Evolutionary conservation across 257 asterid species (phyloP), one percentile per base, ranked within the genome.

Genomic region (Primulina eburnea): DNA sequence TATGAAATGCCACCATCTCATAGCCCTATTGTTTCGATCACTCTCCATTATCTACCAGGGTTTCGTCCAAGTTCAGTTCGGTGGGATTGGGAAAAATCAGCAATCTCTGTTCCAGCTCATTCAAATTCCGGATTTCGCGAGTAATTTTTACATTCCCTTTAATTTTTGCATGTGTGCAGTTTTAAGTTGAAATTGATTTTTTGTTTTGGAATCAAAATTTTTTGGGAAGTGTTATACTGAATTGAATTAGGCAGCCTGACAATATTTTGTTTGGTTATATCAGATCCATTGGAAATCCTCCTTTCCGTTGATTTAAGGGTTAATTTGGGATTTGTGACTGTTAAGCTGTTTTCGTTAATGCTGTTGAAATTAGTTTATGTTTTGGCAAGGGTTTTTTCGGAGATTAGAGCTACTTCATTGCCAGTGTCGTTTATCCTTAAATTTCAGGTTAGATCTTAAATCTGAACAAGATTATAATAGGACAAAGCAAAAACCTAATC

Each of bases 201-300:
- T 43, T 21, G 56, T 72, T 7, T 34, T 73, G 67, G 76, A 79
- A 79, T 81, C 77, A 76, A 74, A 83, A 85, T 77, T 71, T 81
- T 79, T 50, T 71, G 43, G 21, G 58, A 71, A 28, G 76, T 18
- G 28, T 21, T 21, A 21, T 65, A 24, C 43, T 58, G 79, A 73
- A 72, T 80, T 71, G 50, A 58, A 72, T 55, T 64, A 53, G 63
- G 70, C 29, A 53, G 75, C 78, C 53, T 67, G 71, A 62, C 60
- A 68, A 78, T 79, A 56, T 55, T 30, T 14, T 29, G 65, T 62
- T 53, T 68, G 53, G 65, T 66, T 53, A 53, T 72, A 62, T 72
- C 83, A 89, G 95, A 89, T 91, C 89, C 86, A 74, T 71, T 35
- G 38, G 29, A 14, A 34, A 20, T 50, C 38, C 64, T 52, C 64